Percentiles rank a stretch among this genome's conserved stretches.
phyloP scores from a whole-genome alignment of 768 basidiomycete genomes.

The Lactarius indigo region DNA sequence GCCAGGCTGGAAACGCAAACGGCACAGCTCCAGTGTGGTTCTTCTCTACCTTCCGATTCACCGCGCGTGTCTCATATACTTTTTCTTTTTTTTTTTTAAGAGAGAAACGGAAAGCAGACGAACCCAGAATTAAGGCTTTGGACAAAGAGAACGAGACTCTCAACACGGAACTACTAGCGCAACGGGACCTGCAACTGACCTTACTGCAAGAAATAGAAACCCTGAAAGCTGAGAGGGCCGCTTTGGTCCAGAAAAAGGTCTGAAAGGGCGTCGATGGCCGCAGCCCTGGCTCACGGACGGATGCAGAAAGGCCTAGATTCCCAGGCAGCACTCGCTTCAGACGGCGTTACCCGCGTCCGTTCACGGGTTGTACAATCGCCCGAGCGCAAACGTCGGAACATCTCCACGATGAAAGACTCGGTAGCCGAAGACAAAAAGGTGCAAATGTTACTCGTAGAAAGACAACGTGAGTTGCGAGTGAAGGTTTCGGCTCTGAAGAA shows the following conservation, averaged over 20 bases:
- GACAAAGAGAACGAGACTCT: slow-evolving; percentile 57
- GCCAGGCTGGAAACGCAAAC: slow-evolving; percentile 50
- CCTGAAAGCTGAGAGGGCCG: slow-evolving; percentile 68
- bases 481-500: slow-evolving; percentile 67
- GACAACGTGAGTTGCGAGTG: slow-evolving; percentile 72
- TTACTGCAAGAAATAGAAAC: slow-evolving; percentile 64
- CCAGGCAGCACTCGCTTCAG: slow-evolving; percentile 56
- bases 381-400: slow-evolving; percentile 81
- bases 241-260: slow-evolving; percentile 61
- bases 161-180: slow-evolving; percentile 62
- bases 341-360: slow-evolving; percentile 59
- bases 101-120: slow-evolving; percentile 60
- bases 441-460: slow-evolving; percentile 53
- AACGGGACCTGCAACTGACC: slow-evolving; percentile 59
- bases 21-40: slow-evolving; percentile 51
- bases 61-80: not conserved
- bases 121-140: slow-evolving; percentile 62
- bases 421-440: slow-evolving; percentile 69
- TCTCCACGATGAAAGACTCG: slow-evolving; percentile 66
- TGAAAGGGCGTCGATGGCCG: not conserved
- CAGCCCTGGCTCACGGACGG: not conserved
- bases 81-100: slow-evolving; percentile 34
- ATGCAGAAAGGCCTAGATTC: slow-evolving; percentile 56
- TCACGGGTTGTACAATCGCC: slow-evolving; percentile 88
- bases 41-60: not conserved